These are phyloP conservation scores for Phycomyces blakesleeanus DNA, from an alignment of 192 early-diverging fungal genomes.

Conservation along the genomic window DNA sequence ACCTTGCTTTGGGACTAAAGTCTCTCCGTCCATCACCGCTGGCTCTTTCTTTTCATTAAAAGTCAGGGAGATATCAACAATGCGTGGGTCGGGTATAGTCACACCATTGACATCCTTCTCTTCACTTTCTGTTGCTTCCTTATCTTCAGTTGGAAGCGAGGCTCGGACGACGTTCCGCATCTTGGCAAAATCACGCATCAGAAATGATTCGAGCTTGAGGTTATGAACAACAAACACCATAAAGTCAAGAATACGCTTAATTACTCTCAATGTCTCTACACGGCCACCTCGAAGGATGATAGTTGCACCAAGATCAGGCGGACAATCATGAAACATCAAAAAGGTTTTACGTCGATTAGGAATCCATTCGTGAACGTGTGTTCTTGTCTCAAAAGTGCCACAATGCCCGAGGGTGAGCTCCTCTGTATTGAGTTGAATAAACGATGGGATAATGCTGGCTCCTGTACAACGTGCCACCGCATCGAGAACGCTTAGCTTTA, in stretches of 20 bases:
- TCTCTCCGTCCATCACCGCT: neutral
- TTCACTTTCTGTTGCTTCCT: neutral
- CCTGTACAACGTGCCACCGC: conserved; percentile 82
- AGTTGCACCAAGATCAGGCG: conserved; percentile 74
- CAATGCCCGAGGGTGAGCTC: conserved; percentile 69
- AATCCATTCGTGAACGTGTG: conserved; percentile 73
- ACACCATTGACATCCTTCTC: neutral
- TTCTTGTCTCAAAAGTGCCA: conserved; percentile 68
- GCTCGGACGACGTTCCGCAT: conserved; percentile 5
- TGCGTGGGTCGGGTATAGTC: neutral
- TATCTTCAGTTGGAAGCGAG: neutral
- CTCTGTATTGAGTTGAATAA: conserved; percentile 67
- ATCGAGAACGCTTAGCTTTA: conserved; percentile 79
- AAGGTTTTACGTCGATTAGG: conserved; percentile 82
- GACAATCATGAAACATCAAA: conserved; percentile 84
- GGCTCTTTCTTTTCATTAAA: neutral
- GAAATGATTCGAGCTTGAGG: conserved; percentile 75
- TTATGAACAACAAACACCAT: conserved; percentile 85
- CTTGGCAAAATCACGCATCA: conserved; percentile 56
- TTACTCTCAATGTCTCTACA: conserved; percentile 56
- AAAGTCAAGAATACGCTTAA: conserved; percentile 83
- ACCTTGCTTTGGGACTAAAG: neutral
- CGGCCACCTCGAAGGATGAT: conserved; percentile 84
- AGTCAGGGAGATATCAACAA: neutral
- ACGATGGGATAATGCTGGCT: conserved; percentile 76